A percentile compares a stretch with the other conserved stretches of the same genome.
Evolutionary conservation across 805 yeast species (phyloP).

Genomic region (Wickerhamiella kazuoi): DNA sequence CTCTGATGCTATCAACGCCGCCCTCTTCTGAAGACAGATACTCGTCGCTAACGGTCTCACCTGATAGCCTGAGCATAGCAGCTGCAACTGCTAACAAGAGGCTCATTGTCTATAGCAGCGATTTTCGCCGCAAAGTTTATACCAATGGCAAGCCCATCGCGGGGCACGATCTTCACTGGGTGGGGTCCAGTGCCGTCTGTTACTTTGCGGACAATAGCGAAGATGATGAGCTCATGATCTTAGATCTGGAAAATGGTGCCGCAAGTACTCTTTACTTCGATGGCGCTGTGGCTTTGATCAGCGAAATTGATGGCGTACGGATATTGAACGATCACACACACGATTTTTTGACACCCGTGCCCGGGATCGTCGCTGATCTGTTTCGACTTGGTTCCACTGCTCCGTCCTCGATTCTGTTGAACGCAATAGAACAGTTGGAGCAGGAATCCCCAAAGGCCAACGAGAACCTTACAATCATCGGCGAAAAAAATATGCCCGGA

Average conservation of each 20-base stretch:
- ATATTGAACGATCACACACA: slow-evolving; percentile 40
- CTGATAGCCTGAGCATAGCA: background rate
- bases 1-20: no score
- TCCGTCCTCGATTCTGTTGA: slow-evolving; percentile 66
- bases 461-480: slow-evolving; percentile 44
- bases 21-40: background rate
- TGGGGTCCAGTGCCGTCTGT: background rate
- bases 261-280: slow-evolving; percentile 13
- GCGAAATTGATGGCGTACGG: slow-evolving; percentile 51
- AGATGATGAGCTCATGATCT: background rate
- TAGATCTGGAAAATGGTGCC: background rate
- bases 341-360: slow-evolving; percentile 49
- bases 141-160: background rate
- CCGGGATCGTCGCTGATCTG: slow-evolving; percentile 35
- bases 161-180: background rate
- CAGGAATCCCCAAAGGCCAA: slow-evolving; percentile 64
- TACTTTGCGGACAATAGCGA: background rate
- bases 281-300: slow-evolving; percentile 25
- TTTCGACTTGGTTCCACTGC: slow-evolving; percentile 72
- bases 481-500: slow-evolving; percentile 28
- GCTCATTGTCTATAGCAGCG: background rate
- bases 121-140: background rate
- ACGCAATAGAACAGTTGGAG: slow-evolving; percentile 52
- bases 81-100: background rate
- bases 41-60: background rate